These are phyloP conservation scores for Fomitopsis schrenkii DNA, from an alignment of 1,284 basidiomycete genomes.

Conservation along the genomic window DNA sequence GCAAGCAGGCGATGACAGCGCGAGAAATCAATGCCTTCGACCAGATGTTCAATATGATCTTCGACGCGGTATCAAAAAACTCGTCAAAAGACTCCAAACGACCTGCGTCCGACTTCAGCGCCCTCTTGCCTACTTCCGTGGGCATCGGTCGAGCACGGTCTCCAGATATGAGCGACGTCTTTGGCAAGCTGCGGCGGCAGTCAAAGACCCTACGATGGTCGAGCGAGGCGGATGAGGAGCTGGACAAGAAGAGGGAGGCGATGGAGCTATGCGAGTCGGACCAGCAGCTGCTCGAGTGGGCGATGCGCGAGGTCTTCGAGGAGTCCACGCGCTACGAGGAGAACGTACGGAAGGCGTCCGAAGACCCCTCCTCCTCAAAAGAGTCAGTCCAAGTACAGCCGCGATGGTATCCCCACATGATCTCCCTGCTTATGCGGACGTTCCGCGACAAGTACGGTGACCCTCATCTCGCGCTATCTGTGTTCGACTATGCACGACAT, in stretches of 20 bases:
- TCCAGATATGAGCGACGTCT: slow-evolving; percentile 23
- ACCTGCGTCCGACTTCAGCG: slow-evolving; percentile 1
- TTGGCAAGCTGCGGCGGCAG: slow-evolving; percentile 44
- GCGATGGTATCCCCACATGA: slow-evolving; percentile 67
- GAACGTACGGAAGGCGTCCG: slow-evolving; percentile 37
- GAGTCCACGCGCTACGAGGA: slow-evolving; percentile 48
- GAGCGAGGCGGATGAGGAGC: slow-evolving; percentile 46
- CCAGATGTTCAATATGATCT: slow-evolving; percentile 71
- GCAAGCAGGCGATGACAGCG: slow-evolving; percentile 61
- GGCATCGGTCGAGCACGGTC: slow-evolving; percentile 13
- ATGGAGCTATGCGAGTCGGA: slow-evolving; percentile 72
- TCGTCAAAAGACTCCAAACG: slow-evolving; percentile 17
- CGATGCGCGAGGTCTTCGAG: slow-evolving; percentile 65
- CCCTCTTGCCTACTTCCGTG: slow-evolving; percentile 3
- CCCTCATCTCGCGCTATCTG: slow-evolving; percentile 78
- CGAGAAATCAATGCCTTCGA: slow-evolving; percentile 62
- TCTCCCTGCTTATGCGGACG: slow-evolving; percentile 70
- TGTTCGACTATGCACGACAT: slow-evolving; percentile 75
- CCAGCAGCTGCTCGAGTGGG: slow-evolving; percentile 74
- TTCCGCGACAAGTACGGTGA: slow-evolving; percentile 76
- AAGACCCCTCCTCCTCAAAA: slow-evolving; percentile 19
- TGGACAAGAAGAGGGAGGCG: slow-evolving; percentile 76
- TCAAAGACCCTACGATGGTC: slow-evolving; percentile 48
- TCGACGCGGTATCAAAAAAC: slow-evolving; percentile 45
- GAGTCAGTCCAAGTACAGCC: slow-evolving; percentile 42